Evolutionary conservation across 2,329 filamentous ascomycete species (phyloP).

Genomic region (Fusarium penzigii): DNA sequence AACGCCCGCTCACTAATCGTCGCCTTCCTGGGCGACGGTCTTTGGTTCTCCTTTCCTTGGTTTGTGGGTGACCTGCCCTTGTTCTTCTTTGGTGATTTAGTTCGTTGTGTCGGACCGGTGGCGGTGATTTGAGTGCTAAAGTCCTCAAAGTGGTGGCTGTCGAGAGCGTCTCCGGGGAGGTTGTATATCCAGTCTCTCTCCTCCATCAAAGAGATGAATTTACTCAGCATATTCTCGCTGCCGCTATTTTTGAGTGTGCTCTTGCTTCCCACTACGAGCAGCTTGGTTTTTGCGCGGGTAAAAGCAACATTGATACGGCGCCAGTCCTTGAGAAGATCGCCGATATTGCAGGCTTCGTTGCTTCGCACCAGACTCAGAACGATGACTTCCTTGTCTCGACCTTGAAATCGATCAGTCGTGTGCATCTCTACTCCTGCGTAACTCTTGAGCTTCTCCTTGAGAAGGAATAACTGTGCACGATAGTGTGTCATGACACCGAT

Average conservation of each 20-base stretch:
- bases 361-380: slow-evolving; percentile 85
- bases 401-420: slow-evolving; percentile 95
- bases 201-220: slow-evolving; percentile 78
- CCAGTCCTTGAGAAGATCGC: slow-evolving; percentile 89
- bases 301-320: slow-evolving; percentile 93
- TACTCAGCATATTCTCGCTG: slow-evolving; percentile 73
- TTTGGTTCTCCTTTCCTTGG: slow-evolving; percentile 46
- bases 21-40: slow-evolving; percentile 52
- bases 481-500: slow-evolving; percentile 98
- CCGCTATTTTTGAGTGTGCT: slow-evolving; percentile 74
- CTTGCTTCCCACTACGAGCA: slow-evolving; percentile 83
- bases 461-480: slow-evolving; percentile 81
- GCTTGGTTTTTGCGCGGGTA: slow-evolving; percentile 87
- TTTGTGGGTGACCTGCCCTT: slow-evolving; percentile 16
- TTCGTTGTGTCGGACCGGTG: slow-evolving; percentile 29
- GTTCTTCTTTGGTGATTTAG: slow-evolving; percentile 32
- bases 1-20: slow-evolving; percentile 63
- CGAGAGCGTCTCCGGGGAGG: slow-evolving; percentile 63
- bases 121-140: slow-evolving; percentile 49
- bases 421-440: slow-evolving; percentile 80
- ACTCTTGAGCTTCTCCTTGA: slow-evolving; percentile 70
- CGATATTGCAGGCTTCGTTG: slow-evolving; percentile 81
- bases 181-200: slow-evolving; percentile 78
- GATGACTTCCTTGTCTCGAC: slow-evolving; percentile 90
- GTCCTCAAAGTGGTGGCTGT: slow-evolving; percentile 69